Base-by-base conservation (phyloP, 164 flowering plant genomes). In the Stephania japonica region DNA sequence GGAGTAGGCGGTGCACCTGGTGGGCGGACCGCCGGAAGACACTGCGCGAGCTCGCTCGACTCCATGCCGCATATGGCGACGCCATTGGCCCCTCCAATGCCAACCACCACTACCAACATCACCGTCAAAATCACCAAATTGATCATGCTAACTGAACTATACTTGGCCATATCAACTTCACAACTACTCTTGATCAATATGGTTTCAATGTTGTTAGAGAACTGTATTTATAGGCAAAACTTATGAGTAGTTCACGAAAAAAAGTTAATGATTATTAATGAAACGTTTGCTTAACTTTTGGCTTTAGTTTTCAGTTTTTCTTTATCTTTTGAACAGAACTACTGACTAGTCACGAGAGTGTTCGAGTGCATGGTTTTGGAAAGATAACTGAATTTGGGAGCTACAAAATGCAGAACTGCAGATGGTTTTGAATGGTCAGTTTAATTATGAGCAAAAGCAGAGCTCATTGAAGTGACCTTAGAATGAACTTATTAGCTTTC, bases 21-120 rank as follows among this genome's bases (percentile, higher is more conserved):
- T 70, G 62, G 3, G 86, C 86, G 78, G 70, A 87, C 80, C 4
- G 94, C 86, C 11, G 91, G 85, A 1, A 81, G 79, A 76, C 93
- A 89, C 12, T 65, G 50, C 2, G 72, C 80, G 42, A 87, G 77
- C 71, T 85, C 72, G 41, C 74, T 68, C 0, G 87, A 41, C 49
- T 82, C 86, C 73, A 89, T 82, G 72, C 77, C 75, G 71, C 93
- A 89, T 42, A 89, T 66, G 75, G 72, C 61, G 9, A 75, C 50
- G 3, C 81, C 80, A 21, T 66, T 43, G 24, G 67, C 84, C 43
- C 75, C 77, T 12, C 68, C 80, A n/a, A 32, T 32, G 38, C 67
- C 80, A n/a, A n/a, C 65, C 50, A 77, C 27, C 11, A 73, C 78
- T 24, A 78, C 43, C 24, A 78, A 26, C 38, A 73, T 50, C 75